Percentiles rank a stretch among this genome's conserved stretches.
These are phyloP conservation scores for Suillus hirtellus DNA, from an alignment of 768 basidiomycete genomes.

Conservation along the genomic window DNA sequence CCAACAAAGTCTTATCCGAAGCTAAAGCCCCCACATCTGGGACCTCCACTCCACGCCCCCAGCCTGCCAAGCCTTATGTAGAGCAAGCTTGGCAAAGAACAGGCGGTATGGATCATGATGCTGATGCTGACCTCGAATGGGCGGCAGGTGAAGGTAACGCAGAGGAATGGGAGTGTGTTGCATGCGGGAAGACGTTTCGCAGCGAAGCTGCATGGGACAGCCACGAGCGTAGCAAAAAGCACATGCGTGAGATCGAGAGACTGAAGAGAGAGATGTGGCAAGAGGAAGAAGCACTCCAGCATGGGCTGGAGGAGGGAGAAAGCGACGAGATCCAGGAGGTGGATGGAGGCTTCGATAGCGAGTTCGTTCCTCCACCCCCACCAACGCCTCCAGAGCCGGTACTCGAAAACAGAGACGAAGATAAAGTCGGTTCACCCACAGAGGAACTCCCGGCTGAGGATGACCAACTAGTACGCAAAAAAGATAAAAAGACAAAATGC, in stretches of 20 bases:
- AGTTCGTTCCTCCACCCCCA: constrained; percentile 16
- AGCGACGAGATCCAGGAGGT: constrained; percentile 24
- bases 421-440: constrained; percentile 1
- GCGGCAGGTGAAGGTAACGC: constrained; percentile 67
- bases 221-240: constrained; percentile 95
- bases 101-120: constrained; percentile 24
- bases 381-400: constrained; percentile 12
- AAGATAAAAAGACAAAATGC: constrained; percentile 14
- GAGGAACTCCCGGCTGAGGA: constrained; percentile 11
- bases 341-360: constrained; percentile 7
- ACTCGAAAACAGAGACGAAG: constrained; percentile 6
- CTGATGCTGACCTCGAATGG: constrained; percentile 73
- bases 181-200: constrained; percentile 84
- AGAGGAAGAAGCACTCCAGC: constrained; percentile 67
- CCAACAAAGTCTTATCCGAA: constrained; percentile 25
- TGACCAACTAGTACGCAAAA: background rate
- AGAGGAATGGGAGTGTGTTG: constrained; percentile 95
- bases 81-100: constrained; percentile 92
- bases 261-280: constrained; percentile 74
- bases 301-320: constrained; percentile 40
- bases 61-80: constrained; percentile 46
- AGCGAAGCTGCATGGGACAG: constrained; percentile 95
- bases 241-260: constrained; percentile 82
- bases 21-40: constrained; percentile 23
- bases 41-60: constrained; percentile 32